Evolutionary conservation across 768 basidiomycete species (phyloP).

Genomic region (Crepidotus variabilis): DNA sequence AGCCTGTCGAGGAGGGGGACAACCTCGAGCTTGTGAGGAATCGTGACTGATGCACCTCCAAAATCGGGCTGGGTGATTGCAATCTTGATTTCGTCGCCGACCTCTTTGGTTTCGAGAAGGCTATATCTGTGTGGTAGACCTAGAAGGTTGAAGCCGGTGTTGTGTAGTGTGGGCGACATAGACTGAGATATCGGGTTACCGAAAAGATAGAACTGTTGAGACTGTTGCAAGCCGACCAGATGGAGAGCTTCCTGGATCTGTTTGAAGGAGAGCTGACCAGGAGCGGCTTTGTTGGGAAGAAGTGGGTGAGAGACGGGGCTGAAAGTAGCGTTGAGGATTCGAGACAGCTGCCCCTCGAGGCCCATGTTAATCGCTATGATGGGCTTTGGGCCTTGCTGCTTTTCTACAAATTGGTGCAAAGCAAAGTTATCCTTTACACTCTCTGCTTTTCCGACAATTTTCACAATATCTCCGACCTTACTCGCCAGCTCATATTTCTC

Average conservation of each 20-base stretch:
- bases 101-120: conserved; percentile 66
- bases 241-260: conserved; percentile 82
- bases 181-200: conserved; percentile 87
- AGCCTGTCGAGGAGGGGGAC: conserved; percentile 79
- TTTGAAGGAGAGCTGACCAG: conserved; percentile 87
- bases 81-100: conserved; percentile 62
- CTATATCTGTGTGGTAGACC: conserved; percentile 84
- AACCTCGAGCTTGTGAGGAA: conserved; percentile 90
- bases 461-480: conserved; percentile 81
- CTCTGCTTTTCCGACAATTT: conserved; percentile 86
- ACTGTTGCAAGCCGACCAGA: conserved; percentile 75
- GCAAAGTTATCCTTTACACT: conserved; percentile 74
- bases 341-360: conserved; percentile 80
- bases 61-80: conserved; percentile 68
- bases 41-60: conserved; percentile 95
- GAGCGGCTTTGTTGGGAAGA: conserved; percentile 84
- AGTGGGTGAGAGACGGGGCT: conserved; percentile 89
- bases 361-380: conserved; percentile 97
- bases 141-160: conserved; percentile 76
- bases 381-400: conserved; percentile 59
- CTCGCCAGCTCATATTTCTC: conserved; percentile 67
- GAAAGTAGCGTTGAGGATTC: conserved; percentile 81
- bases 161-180: conserved; percentile 92
- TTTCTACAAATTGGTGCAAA: conserved; percentile 67
- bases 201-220: conserved; percentile 78